Evolutionary conservation across 129 eudicot genomes (phyloP), one percentile per base, ranked within the genome.

Genomic region (Flaveria sonorensis): DNA sequence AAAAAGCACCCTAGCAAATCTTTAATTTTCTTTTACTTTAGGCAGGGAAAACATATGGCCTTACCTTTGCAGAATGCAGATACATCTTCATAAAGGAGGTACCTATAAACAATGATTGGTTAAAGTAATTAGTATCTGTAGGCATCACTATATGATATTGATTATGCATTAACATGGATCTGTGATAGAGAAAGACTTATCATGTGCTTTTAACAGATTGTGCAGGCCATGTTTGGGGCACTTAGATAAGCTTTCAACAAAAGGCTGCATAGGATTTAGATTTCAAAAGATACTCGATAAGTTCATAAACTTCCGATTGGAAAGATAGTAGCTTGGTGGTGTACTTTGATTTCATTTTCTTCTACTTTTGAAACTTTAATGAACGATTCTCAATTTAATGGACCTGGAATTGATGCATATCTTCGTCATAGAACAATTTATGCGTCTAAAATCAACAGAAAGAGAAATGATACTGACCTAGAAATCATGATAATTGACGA

Each of bases 211-310:
- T 56, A 93, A 90, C 14, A 97, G 98, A 72, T 93, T 93, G 68
- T 93, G 98, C 5, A 93, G 80, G 67, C 98, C 98, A 79, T 93
- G 98, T 87, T 93, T 93, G 69, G 98, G 95, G 81, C 98, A 90
- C 66, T 76, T 69, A 59, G 92, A 52, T 81, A 93, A 86, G 92
- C 98, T 93, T 47, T 93, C 97, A 73, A 93, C 96, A 82, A 88
- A 93, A 43, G 97, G 97, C 98, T 93, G 97, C 79, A 82, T 12
- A 73, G 26, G 36, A 53, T 60, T 26, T 11, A 60, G 0, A 23
- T 26, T 61, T 48, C 53, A 14, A 77, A 56, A 68, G 14, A 43
- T 10, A 43, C 2, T 6, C 47, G 2, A 43, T 71, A 8, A 1
- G 15, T 14, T 1, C 1, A 24, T 30, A 30, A 30, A 30, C 36